Evolutionary conservation across 1,284 basidiomycete species (phyloP), one percentile per base, ranked within the genome.

Genomic region (Naganishia cerealis): DNA sequence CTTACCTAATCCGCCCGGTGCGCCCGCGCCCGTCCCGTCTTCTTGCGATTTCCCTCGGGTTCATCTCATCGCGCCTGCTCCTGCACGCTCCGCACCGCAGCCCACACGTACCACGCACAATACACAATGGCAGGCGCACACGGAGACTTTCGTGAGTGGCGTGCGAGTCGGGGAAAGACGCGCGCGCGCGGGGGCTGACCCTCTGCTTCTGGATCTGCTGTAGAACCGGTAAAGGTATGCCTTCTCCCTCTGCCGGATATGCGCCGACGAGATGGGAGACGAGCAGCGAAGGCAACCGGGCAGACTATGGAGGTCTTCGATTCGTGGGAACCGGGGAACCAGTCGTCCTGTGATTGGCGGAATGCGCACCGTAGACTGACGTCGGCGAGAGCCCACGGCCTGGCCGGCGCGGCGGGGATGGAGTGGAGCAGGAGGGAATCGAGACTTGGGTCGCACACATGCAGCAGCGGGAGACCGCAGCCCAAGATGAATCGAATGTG

Each of bases 61-160:
- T 1, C 16, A 18, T 46, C 12, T 18, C 43, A 46, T 46, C 43
- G 9, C n/a, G 18, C n/a, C 7, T 2, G 16, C 9, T 18, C 2
- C 43, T 16, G 1, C 1, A 8, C 7, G 16, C n/a, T 15, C 6
- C 4, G 16, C 55, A 57, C 18, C 50, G 10, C 26, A 39, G 26
- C 33, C 26, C 33, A 42, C 18, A 21, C 12, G 42, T 33, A 50
- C 15, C 50, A 67, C 46, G 24, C 46, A 50, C n/a, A 21, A 50
- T 57, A 42, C 48, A 74, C 36, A 50, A 80, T 80, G 79, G 78
- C 75, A 72, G 79, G 78, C 38, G 75, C 75, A 71, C 74, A 78
- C 71, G 73, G 78, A 69, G 71, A 72, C 65, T 75, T 71, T 57
- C 70, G 75, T 76, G 65, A 71, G 73, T 72, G 29, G 12, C 16